Conservation (phyloP, 208 protist species). For the Leishmania turanica region DNA sequence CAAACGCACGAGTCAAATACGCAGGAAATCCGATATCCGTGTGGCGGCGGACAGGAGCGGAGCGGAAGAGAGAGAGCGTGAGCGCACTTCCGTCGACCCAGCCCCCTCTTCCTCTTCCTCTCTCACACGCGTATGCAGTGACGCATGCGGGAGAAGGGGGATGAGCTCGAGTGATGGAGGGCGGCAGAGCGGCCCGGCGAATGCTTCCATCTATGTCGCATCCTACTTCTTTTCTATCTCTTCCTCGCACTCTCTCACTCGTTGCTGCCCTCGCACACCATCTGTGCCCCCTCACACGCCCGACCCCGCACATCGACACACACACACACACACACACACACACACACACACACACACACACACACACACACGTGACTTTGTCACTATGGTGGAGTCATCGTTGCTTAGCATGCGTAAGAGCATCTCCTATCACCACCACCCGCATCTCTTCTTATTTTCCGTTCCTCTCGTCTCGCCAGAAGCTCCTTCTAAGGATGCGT, state of each 20-base stretch:
- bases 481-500: not conserved
- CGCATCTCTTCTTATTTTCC: not conserved
- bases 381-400: not conserved
- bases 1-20: not conserved
- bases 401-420: not conserved
- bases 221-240: not conserved
- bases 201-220: not conserved
- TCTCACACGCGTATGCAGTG: not conserved
- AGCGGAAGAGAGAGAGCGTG: not conserved
- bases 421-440: not conserved
- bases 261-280: not conserved
- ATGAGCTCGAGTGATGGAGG: not conserved
- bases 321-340: not conserved
- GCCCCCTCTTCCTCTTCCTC: not conserved
- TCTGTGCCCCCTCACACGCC: not conserved
- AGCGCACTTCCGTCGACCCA: not conserved
- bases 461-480: constrained; percentile 2
- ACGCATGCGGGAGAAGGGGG: not conserved
- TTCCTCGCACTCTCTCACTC: not conserved
- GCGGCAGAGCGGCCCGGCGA: not conserved
- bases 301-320: not conserved
- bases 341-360: constrained; percentile 3
- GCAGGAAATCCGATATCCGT: not conserved
- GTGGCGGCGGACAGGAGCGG: not conserved
- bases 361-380: not conserved